Conservation (phyloP, 2,329 filamentous ascomycete genomes). For the Sclerotinia spermophila region DNA sequence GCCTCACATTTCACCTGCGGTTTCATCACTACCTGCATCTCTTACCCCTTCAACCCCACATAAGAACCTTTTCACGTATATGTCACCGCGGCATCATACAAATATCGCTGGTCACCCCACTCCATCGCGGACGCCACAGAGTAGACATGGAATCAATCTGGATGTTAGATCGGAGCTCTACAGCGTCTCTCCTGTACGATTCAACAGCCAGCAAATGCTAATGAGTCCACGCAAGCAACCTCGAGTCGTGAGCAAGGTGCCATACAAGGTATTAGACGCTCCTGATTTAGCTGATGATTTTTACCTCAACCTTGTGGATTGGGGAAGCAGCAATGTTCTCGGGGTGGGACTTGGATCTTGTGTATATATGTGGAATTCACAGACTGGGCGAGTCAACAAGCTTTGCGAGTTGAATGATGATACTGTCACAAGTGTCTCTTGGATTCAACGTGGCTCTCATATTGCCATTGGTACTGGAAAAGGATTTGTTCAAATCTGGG, state of each 20-base stretch:
- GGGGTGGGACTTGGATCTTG: slow-evolving; percentile 89
- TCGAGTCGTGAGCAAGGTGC: slow-evolving; percentile 88
- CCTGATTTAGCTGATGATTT: slow-evolving; percentile 96
- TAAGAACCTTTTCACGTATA: slow-evolving; percentile 94
- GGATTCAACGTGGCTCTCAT: slow-evolving; percentile 97
- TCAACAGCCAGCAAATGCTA: slow-evolving; percentile 89
- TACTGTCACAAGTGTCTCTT: slow-evolving; percentile 92
- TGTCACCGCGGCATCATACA: slow-evolving; percentile 66
- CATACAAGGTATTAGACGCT: slow-evolving; percentile 95
- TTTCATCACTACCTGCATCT: slow-evolving; percentile 63
- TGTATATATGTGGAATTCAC: slow-evolving; percentile 98
- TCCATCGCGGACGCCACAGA: slow-evolving; percentile 84
- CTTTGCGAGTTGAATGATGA: slow-evolving; percentile 91
- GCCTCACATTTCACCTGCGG: slow-evolving; percentile 57
- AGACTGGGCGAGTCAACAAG: slow-evolving; percentile 86
- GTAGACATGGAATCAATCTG: slow-evolving; percentile 80
- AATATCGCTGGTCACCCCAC: slow-evolving; percentile 78
- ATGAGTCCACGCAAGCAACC: slow-evolving; percentile 86
- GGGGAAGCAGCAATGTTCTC: slow-evolving; percentile 91
- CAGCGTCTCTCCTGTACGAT: slow-evolving; percentile 88
- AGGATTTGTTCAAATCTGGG: slow-evolving; percentile 95
- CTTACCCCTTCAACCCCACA: slow-evolving; percentile 92
- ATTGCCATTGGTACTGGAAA: slow-evolving; percentile 93
- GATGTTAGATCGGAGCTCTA: slow-evolving; percentile 92
- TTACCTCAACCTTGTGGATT: slow-evolving; percentile 95